Base-by-base conservation (phyloP, 257 asterid species). In the Lavandula angustifolia region DNA sequence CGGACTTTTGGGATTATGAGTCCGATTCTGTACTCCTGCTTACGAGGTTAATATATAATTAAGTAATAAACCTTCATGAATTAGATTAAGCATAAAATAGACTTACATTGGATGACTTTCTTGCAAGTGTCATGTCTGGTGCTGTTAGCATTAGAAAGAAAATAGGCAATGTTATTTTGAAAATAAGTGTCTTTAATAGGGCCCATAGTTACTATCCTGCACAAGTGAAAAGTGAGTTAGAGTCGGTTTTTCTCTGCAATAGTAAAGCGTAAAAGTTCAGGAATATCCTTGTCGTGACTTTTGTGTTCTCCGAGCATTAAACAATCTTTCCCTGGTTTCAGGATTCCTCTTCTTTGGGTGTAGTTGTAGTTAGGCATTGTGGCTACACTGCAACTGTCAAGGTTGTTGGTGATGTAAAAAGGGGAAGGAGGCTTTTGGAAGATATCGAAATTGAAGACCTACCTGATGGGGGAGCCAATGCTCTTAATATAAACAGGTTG, bases 401-500 rank as follows among this genome's bases (percentile, higher is more conserved):
- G 76, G 91, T 85, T 62, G 82, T 78, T 61, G 95, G 89, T 71
- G 81, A 81, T 65, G 78, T 77, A 37, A 82, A 81, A 66, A 75
- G 68, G 71, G 88, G 76, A 71, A 85, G 70, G 67, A 64, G 62
- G 64, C 76, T 76, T 54, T 60, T 54, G 46, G 80, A 81, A 34
- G 96, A 88, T 71, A 71, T 90, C 22, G 83, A 75, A 65, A 78
- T 87, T 50, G 87, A 80, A 69, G 98, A 94, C 63, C 95, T 88
- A 78, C 82, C 81, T 18, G 94, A 86, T 67, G 99, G 99, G 57
- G 99, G 99, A 56, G 96, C 94, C 27, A 91, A 88, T 74, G 91
- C 96, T 49, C 96, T 94, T 51, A 94, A 88, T 66, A 69, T 94
- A 79, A 94, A 86, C 86, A 90, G 98, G 99, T 94, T 74, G 61